These are phyloP conservation scores for Aspergillus panamensis DNA, from an alignment of 495 filamentous ascomycete species.

Conservation along the genomic window DNA sequence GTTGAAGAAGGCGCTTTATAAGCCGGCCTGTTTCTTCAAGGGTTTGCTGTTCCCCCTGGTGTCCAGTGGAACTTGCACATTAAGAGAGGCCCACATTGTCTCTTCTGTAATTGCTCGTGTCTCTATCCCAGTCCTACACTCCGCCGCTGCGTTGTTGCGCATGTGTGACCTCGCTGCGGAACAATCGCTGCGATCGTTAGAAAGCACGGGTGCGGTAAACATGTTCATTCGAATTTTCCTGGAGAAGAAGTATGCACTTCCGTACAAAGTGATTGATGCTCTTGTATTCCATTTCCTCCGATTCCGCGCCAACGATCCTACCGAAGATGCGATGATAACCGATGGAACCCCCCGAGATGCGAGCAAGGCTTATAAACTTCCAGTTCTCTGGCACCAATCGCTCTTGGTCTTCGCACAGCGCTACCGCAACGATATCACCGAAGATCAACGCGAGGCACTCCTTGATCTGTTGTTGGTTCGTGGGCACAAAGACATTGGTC, in stretches of 20 bases:
- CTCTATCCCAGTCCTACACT: constrained; percentile 83
- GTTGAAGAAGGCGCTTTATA: constrained; percentile 90
- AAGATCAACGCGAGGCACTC: constrained; percentile 89
- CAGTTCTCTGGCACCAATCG: constrained; percentile 88
- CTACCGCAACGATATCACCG: constrained; percentile 89
- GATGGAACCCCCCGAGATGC: constrained; percentile 35
- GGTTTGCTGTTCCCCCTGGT: constrained; percentile 91
- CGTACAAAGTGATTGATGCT: constrained; percentile 90
- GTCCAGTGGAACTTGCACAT: constrained; percentile 69
- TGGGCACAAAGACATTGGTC: constrained; percentile 84
- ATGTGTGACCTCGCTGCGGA: constrained; percentile 92
- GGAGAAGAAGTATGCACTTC: constrained; percentile 95
- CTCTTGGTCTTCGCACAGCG: constrained; percentile 88
- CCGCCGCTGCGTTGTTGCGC: constrained; percentile 83
- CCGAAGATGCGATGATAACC: constrained; percentile 46
- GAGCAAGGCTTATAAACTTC: constrained; percentile 58
- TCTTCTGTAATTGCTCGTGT: constrained; percentile 77
- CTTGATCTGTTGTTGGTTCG: constrained; percentile 82
- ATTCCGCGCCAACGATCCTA: constrained; percentile 60
- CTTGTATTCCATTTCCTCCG: constrained; percentile 95
- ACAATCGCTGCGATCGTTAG: constrained; percentile 68
- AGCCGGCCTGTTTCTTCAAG: constrained; percentile 95
- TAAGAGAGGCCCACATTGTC: constrained; percentile 89
- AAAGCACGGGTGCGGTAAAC: constrained; percentile 81
- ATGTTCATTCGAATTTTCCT: constrained; percentile 88